Evolutionary conservation across 352 stramenopile species (phyloP), one percentile per base, ranked within the genome.

Genomic region (Globisporangium cylindrosporum): DNA sequence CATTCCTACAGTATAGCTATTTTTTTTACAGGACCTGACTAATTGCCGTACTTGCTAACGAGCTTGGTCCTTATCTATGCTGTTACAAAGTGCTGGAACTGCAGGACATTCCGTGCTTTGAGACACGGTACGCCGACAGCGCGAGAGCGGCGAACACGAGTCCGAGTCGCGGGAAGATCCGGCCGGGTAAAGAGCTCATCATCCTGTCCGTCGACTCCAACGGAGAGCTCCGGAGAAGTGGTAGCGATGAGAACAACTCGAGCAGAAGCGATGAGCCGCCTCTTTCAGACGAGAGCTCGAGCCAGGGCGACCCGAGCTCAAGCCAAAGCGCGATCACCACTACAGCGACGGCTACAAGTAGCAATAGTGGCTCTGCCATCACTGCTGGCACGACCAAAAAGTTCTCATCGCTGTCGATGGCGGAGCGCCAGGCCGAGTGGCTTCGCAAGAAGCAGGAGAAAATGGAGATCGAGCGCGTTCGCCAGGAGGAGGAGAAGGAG

Each of bases 361-460:
- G 56, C 68, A 48, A 48, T n/a, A n/a, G 41, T n/a, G 20, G 15
- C 63, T 29, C 27, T 14, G 15, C 63, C 22, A 7, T 20, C 9
- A 24, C 63, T 25, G 14, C 64, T 70, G 51, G 56, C 55, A 49
- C 57, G 53, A 64, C 62, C 0, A 89, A 88, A 66, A 82, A 78
- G 34, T 89, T 94, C 64, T 73, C 77, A 9, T 76, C 68, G 24
- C 68, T 95, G 71, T 91, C 85, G 9, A 87, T 95, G 76, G 79
- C 92, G 66, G 87, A 95, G 67, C 82, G 87, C 4, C 87, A 95
- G 46, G 79, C 86, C 59, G 80, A 93, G 70, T 93, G 86, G 85
- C 74, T 95, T 15, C 64, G 71, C 34, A 90, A 91, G 73, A 95
- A 93, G 36, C 79, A 91, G 29, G 82, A 92, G 32, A 92, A 92